phyloP scores from a whole-genome alignment of 768 basidiomycete species.

The Brasilioporus rufonigricans region DNA sequence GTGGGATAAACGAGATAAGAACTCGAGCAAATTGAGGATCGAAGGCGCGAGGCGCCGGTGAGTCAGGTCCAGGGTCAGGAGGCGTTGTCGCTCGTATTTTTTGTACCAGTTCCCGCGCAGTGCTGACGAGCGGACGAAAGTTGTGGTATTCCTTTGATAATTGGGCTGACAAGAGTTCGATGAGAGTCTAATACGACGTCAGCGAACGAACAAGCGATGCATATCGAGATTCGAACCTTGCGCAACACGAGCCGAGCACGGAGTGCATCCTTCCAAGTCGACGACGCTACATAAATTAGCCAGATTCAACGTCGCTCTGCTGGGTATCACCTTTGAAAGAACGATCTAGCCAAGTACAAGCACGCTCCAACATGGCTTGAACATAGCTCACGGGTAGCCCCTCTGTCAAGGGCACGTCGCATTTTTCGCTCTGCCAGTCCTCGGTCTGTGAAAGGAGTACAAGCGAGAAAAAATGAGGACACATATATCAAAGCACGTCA shows the following conservation, averaged over 20 bases:
- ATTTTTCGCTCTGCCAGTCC: conserved; percentile 90
- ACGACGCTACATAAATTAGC: conserved; percentile 37
- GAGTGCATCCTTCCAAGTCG: conserved; percentile 51
- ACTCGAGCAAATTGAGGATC: conserved; percentile 67
- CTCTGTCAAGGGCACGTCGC: conserved; percentile 74
- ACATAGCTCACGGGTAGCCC: conserved; percentile 53
- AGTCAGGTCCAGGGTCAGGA: conserved; percentile 39
- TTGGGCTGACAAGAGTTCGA: conserved; percentile 27
- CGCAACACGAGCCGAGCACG: conserved; percentile 53
- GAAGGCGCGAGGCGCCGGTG: conserved; percentile 54
- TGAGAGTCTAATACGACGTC: conserved; percentile 19
- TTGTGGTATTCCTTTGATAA: conserved; percentile 26
- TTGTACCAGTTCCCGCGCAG: conserved; percentile 17
- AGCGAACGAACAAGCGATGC: not conserved
- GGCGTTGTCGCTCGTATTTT: conserved; percentile 27
- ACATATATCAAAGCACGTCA: conserved; percentile 12
- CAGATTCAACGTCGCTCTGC: not conserved
- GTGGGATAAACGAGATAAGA: conserved; percentile 65
- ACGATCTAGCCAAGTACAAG: conserved; percentile 55
- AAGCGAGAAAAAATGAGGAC: conserved; percentile 12
- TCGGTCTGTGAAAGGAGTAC: conserved; percentile 52
- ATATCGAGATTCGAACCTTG: conserved; percentile 40
- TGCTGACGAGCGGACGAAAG: conserved; percentile 15
- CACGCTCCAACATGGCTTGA: conserved; percentile 55
- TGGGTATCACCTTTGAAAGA: conserved; percentile 39